Conservation (phyloP, 2,329 filamentous ascomycete genomes). For the Biscogniauxia mediterranea region DNA sequence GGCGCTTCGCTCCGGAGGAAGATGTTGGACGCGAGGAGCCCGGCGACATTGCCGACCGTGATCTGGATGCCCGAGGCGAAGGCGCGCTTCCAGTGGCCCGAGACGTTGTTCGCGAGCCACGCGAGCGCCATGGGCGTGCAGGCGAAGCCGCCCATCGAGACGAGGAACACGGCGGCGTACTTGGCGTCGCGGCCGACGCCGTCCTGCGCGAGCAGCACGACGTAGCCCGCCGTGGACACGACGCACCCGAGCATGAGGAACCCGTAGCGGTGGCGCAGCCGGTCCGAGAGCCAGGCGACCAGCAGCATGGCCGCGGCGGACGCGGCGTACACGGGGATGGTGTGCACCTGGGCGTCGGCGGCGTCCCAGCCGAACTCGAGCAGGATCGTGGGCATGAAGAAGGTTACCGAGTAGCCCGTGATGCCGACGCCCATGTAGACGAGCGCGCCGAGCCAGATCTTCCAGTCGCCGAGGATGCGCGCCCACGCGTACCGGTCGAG, state of each 20-base stretch:
- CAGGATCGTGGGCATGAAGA: constrained; percentile 43
- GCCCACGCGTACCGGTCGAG: constrained; percentile 29
- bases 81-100: constrained; percentile 51
- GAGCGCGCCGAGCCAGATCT: constrained; percentile 39
- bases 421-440: constrained; percentile 32
- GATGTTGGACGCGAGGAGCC: constrained; percentile 37
- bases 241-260: constrained; percentile 33
- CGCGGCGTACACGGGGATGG: constrained; percentile 39
- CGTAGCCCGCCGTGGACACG: constrained; percentile 33
- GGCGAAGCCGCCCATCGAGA: constrained; percentile 35
- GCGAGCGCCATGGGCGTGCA: constrained; percentile 37
- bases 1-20: constrained; percentile 35
- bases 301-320: constrained; percentile 32
- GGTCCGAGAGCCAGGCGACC: constrained; percentile 35
- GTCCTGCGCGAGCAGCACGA: constrained; percentile 33
- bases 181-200: constrained; percentile 28
- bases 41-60: constrained; percentile 46
- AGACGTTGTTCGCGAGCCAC: constrained; percentile 53
- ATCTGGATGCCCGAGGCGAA: constrained; percentile 49
- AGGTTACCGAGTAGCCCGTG: constrained; percentile 34
- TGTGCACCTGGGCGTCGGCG: constrained; percentile 36
- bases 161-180: constrained; percentile 38
- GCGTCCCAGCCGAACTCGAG: constrained; percentile 38
- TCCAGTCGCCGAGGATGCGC: constrained; percentile 38
- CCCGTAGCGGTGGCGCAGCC: constrained; percentile 33